phyloP scores from a whole-genome alignment of 129 eudicot species.

The Tagetes erecta region DNA sequence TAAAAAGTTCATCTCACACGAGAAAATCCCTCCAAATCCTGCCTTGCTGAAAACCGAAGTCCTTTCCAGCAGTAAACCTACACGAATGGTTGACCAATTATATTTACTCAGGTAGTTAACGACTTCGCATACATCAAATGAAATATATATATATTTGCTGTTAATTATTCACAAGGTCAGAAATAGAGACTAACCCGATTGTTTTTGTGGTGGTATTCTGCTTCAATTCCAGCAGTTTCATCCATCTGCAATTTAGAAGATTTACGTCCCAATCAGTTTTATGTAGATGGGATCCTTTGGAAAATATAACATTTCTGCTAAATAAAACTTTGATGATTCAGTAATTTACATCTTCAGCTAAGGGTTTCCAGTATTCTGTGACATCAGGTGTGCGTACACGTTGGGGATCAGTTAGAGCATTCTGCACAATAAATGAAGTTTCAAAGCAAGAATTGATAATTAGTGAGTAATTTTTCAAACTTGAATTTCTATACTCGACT shows the following conservation, averaged over 20 bases:
- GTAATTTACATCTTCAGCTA: slow-evolving; percentile 85
- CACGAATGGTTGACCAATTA: slow-evolving; percentile 14
- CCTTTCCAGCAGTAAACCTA: slow-evolving; percentile 99
- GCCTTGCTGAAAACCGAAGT: slow-evolving; percentile 91
- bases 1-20: slow-evolving; percentile 52
- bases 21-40: slow-evolving; percentile 96
- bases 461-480: background rate
- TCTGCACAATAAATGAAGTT: slow-evolving; percentile 45
- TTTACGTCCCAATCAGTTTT: background rate
- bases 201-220: slow-evolving; percentile 96
- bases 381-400: slow-evolving; percentile 82
- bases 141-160: too few species aligned
- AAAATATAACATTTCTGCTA: background rate
- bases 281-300: background rate
- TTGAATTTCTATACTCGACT: background rate
- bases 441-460: background rate
- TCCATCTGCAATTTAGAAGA: slow-evolving; percentile 68
- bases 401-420: slow-evolving; percentile 87
- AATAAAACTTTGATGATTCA: background rate
- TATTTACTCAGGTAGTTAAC: background rate
- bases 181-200: slow-evolving; percentile 61
- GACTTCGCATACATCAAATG: background rate
- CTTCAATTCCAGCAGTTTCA: slow-evolving; percentile 84
- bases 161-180: background rate
- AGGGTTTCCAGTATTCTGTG: slow-evolving; percentile 84